Evolutionary conservation across 2,329 filamentous ascomycete genomes (phyloP).

Genomic region (Aspergillus calidoustus): DNA sequence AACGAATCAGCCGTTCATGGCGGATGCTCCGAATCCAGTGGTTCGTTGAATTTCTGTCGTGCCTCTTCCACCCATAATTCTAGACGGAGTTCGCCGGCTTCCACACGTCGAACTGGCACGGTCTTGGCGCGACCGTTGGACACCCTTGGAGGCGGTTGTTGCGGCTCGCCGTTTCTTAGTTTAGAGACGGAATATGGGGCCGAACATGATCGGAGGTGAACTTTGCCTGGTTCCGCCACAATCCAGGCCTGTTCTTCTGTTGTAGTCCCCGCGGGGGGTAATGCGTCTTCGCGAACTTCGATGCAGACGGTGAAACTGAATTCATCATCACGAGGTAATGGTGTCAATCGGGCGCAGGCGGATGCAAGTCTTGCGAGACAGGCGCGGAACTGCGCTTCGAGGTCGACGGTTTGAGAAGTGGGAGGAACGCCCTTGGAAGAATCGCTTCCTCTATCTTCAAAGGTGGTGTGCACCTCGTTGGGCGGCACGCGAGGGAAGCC

Average conservation of each 20-base stretch:
- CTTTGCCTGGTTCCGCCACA: slow-evolving; percentile 58
- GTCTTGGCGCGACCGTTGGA: slow-evolving; percentile 58
- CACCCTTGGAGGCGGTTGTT: slow-evolving; percentile 38
- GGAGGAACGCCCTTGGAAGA: slow-evolving; percentile 35
- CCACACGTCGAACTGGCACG: slow-evolving; percentile 65
- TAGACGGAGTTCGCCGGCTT: slow-evolving; percentile 68
- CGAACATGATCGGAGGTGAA: slow-evolving; percentile 45
- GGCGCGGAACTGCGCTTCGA: slow-evolving; percentile 55
- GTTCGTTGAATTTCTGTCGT: slow-evolving; percentile 56
- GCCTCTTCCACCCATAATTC: slow-evolving; percentile 74
- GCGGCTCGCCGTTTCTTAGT: slow-evolving; percentile 40
- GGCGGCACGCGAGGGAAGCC: slow-evolving; percentile 57
- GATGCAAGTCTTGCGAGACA: slow-evolving; percentile 51
- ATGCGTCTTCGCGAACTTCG: slow-evolving; percentile 51
- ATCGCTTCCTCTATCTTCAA: slow-evolving; percentile 50
- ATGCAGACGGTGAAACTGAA: slow-evolving; percentile 57
- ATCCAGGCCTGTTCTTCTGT: slow-evolving; percentile 63
- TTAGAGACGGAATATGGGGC: slow-evolving; percentile 46
- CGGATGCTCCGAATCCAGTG: slow-evolving; percentile 43
- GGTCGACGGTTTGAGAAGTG: slow-evolving; percentile 43
- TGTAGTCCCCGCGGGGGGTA: slow-evolving; percentile 52
- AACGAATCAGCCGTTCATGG: slow-evolving; percentile 31
- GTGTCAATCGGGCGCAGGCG: slow-evolving; percentile 48
- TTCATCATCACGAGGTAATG: slow-evolving; percentile 51
- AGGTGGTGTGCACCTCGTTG: slow-evolving; percentile 55